Evolutionary conservation across 2,329 filamentous ascomycete species (phyloP).

Genomic region (Dothistroma septosporum): DNA sequence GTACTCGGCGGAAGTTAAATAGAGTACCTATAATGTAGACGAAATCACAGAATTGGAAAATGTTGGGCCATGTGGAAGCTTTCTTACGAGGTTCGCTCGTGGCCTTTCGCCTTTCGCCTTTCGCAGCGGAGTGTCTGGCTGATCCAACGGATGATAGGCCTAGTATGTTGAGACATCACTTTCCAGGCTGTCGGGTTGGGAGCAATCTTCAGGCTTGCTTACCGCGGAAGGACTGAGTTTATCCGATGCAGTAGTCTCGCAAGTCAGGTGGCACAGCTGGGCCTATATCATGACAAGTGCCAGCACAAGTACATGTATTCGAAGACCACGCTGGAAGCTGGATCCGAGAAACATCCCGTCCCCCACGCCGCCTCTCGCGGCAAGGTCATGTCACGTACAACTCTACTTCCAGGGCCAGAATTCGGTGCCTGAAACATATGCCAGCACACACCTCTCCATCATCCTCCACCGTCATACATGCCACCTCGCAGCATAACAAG

Average conservation of each 20-base stretch:
- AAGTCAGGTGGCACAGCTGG: background rate
- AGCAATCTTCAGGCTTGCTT: background rate
- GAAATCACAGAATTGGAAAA: background rate
- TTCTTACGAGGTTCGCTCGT: background rate
- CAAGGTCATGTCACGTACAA: background rate
- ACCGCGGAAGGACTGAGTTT: background rate
- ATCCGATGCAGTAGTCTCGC: background rate
- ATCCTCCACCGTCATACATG: background rate
- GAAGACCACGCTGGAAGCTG: background rate
- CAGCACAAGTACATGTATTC: background rate
- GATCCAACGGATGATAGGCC: no score
- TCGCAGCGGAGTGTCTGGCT: no score
- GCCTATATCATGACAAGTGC: background rate
- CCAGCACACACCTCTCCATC: background rate
- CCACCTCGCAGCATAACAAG: background rate
- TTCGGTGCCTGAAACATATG: constrained; percentile 1
- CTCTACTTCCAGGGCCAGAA: background rate
- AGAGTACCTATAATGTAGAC: background rate
- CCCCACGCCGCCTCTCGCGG: background rate
- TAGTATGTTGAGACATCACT: background rate
- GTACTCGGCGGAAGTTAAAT: background rate
- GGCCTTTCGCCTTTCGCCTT: background rate
- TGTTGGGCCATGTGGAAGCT: background rate
- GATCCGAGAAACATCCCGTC: background rate
- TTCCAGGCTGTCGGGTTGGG: background rate